Base-by-base conservation (phyloP, 192 early-diverging fungal genomes). In the Coemansia sp. region DNA sequence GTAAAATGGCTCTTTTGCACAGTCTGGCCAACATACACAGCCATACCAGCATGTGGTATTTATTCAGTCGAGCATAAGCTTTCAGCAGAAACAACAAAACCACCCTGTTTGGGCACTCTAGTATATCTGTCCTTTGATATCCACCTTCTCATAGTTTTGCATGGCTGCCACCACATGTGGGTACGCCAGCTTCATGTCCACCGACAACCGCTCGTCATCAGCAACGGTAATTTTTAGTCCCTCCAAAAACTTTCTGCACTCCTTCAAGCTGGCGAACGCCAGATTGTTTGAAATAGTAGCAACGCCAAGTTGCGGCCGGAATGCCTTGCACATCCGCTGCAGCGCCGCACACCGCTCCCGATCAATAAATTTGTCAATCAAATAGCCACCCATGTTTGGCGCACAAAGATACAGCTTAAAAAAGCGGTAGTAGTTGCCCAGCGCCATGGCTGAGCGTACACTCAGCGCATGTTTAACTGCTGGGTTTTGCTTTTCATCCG, bases 281-380 rank as follows among this genome's bases (percentile, higher is more conserved):
- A 95, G 75, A 57, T 88, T 86, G 21, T 62, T 47, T 1, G 81
- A 57, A 32, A 94, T 65, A 56, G 83, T 88, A 5, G 50, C 57
- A 12, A 71, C 40, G 17, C 36, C 20, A 6, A 71, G 40, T 16
- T 42, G 61, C 17, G 71, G 66, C 32, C 67, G 44, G 64, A 80
- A 97, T 62, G 92, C 87, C 75, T 84, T 86, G 63, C 84, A 87
- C 48, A 97, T 85, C 15, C 73, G 75, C 45, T 80, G 84, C 61
- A 97, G 64, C 39, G 90, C 88, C 20, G 80, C 68, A 18, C 92
- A 77, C 34, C 96, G 83, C 69, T 97, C 93, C 16, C 94, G 87
- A 40, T 87, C 88, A 0, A 89, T 61, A 74, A 97, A 97, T 31
- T 92, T 86, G 72, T 96, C 92, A 83, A 99, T 93, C 14, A 99